Conservation (phyloP, 2,329 filamentous ascomycete species). For the Fusarium keratoplasticum region DNA sequence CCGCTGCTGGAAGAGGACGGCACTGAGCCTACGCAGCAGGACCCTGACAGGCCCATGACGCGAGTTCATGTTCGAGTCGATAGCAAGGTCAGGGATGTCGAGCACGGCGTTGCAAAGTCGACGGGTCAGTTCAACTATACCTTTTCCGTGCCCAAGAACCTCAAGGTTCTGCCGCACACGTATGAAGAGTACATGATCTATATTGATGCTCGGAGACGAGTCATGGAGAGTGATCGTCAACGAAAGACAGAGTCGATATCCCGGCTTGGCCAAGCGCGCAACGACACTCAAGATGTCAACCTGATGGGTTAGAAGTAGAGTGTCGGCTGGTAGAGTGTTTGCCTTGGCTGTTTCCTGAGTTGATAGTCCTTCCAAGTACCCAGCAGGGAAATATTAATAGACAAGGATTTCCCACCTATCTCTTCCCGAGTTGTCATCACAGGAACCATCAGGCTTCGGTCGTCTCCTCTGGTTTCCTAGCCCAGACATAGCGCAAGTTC, state of each 20-base stretch:
- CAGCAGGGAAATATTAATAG: background rate
- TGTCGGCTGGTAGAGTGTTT: background rate
- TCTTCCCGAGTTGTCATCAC: background rate
- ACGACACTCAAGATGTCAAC: slow-evolving; percentile 20
- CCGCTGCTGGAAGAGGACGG: slow-evolving; percentile 45
- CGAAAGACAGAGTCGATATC: slow-evolving; percentile 25
- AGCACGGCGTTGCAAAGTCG: slow-evolving; percentile 45
- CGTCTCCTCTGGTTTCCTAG: background rate
- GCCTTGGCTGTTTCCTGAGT: background rate
- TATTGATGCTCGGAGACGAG: slow-evolving; percentile 45
- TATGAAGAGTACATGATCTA: slow-evolving; percentile 49
- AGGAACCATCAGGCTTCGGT: background rate
- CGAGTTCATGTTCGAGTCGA: slow-evolving; percentile 47
- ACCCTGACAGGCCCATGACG: slow-evolving; percentile 42
- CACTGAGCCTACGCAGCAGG: slow-evolving; percentile 33
- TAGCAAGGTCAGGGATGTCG: slow-evolving; percentile 47
- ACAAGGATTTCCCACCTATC: background rate
- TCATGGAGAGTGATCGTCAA: slow-evolving; percentile 38
- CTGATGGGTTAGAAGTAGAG: slow-evolving; percentile 26
- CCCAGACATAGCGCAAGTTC: slow-evolving; percentile 24
- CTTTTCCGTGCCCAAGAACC: slow-evolving; percentile 44
- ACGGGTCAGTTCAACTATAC: slow-evolving; percentile 49
- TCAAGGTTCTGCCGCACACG: slow-evolving; percentile 45
- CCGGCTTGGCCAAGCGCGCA: slow-evolving; percentile 1
- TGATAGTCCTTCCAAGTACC: background rate